Evolutionary conservation across 1,284 basidiomycete species (phyloP), one percentile per base, ranked within the genome.

Genomic region (Schizopora paradoxa): DNA sequence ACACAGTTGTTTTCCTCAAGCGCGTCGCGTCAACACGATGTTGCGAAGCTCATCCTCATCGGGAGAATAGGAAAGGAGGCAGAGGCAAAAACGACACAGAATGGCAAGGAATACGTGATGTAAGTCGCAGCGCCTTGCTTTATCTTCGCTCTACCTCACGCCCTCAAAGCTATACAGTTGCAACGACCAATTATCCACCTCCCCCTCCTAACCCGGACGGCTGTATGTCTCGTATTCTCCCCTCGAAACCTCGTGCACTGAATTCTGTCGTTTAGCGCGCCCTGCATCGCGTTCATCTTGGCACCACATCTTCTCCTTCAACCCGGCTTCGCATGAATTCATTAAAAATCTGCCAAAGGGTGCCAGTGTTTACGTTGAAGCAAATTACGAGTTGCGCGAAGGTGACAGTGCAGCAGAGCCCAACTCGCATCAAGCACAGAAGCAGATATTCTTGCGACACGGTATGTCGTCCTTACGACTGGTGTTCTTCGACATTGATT

Each of bases 371-470:
- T 90, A 80, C 53, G 85, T 85, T 14, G 87, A 90, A 59, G 79
- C 86, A 23, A 73, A 70, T 54, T 87, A 74, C 48, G 86, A 89
- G 60, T 61, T 89, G 21, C 75, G 80, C 33, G 86, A 90, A 52
- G 73, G 85, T 5, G 81, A 83, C 39, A 60, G 70, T 4, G 67
- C 65, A 36, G 74, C 82, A 6, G 82, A 86, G 42, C 71, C 83
- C 2, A 65, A 71, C 37, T 75, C 80, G 1, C 74, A 79, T 22
- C 70, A 77, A 48, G 82, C 79, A 1, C 86, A 87, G 58, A 77
- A 83, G 26, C 86, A 89, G 59, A 83, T 90, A 47, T 85, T 88
- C 65, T 68, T 89, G 34, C 72, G 74, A 56, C 86, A 89, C 51
- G 86, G 86, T 86, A 49, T 32, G 71, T 56, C 27, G n/a, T 31